These are phyloP conservation scores for Entamoeba histolytica DNA, from an alignment of 208 protist species.

Conservation along the genomic window DNA sequence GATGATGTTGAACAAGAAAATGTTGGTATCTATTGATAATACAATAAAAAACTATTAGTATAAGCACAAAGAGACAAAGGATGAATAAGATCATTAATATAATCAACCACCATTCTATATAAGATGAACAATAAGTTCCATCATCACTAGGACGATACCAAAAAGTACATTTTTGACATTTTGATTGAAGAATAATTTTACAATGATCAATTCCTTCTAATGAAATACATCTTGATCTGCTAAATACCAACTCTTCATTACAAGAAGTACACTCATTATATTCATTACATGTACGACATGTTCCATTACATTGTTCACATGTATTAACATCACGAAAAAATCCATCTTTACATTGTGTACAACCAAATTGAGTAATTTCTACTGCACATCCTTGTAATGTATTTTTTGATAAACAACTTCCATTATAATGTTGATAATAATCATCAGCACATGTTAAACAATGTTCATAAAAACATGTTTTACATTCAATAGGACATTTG, in stretches of 20 bases:
- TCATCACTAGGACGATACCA: background rate
- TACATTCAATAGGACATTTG: background rate
- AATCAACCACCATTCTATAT: background rate
- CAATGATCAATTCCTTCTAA: too few species aligned
- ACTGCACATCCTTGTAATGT: background rate
- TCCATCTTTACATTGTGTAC: background rate
- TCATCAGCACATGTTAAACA: background rate
- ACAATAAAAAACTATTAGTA: background rate
- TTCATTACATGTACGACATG: background rate
- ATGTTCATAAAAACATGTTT: background rate
- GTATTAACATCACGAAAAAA: background rate
- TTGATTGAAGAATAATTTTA: background rate
- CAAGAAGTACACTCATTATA: background rate
- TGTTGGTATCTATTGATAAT: background rate
- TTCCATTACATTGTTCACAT: background rate
- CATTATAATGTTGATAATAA: background rate
- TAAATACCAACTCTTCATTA: background rate
- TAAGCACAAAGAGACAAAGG: background rate
- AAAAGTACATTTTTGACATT: background rate
- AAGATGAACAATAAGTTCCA: background rate
- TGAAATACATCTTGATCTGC: too few species aligned
- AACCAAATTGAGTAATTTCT: background rate
- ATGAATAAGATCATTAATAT: background rate
- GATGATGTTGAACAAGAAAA: background rate
- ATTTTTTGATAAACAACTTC: background rate